phyloP scores from a whole-genome alignment of 2,329 filamentous ascomycete species.

The Colletotrichum graminicola region DNA sequence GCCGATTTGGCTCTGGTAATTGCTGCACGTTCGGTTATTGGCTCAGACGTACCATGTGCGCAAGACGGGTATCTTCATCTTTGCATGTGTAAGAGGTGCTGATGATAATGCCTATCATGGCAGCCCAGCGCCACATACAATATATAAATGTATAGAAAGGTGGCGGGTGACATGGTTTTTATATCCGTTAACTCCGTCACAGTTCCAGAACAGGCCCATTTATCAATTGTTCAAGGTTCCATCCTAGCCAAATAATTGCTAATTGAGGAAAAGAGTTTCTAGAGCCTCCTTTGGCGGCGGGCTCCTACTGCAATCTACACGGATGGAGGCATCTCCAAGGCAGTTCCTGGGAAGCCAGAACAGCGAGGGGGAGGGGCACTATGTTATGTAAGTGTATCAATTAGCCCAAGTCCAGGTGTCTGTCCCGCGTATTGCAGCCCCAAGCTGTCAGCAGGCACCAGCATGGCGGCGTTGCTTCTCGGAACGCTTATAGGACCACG shows the following conservation, averaged over 20 bases:
- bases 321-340: conserved; percentile 15
- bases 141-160: background rate
- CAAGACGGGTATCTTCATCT: background rate
- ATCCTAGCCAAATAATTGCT: conserved; percentile 13
- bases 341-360: conserved; percentile 2
- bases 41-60: background rate
- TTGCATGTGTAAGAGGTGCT: background rate
- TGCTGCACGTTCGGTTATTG: background rate
- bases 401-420: background rate
- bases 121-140: too few relatives aligned
- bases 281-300: background rate
- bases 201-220: conserved; percentile 21
- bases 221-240: conserved; percentile 22
- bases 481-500: background rate
- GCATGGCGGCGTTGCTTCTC: background rate
- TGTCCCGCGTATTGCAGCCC: background rate
- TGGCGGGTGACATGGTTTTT: conserved; percentile 3
- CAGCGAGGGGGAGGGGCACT: conserved; percentile 3
- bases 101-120: background rate
- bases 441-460: conserved; percentile 12
- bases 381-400: too few relatives aligned
- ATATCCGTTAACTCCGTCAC: conserved; percentile 38
- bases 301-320: background rate
- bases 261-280: background rate
- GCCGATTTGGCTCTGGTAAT: background rate